Evolutionary conservation across 805 yeast genomes (phyloP).

Genomic region (Ogataea salicorniae): DNA sequence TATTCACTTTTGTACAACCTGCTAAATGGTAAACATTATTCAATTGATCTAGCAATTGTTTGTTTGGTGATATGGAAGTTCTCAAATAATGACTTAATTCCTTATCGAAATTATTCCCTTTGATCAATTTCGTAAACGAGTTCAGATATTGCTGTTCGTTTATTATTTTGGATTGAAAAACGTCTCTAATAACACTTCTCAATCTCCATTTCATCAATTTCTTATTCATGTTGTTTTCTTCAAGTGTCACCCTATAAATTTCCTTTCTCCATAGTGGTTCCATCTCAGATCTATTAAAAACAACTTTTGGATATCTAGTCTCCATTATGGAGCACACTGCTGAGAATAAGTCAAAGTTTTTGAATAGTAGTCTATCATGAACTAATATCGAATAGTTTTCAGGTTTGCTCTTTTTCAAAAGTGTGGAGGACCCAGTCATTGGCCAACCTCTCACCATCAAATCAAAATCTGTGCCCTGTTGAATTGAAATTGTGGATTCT

Average conservation of each 20-base stretch:
- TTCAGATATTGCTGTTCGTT: no score
- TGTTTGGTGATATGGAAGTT: conserved; percentile 1
- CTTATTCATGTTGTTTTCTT: not conserved
- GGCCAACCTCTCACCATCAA: no score
- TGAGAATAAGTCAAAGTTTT: conserved; percentile 14
- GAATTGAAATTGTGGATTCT: no score
- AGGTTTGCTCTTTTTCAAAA: not conserved
- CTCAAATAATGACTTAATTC: no score
- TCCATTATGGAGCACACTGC: conserved; percentile 11
- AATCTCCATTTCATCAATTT: no score
- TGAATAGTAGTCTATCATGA: conserved; percentile 23
- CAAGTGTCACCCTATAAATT: conserved; percentile 5
- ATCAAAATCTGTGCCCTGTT: no score
- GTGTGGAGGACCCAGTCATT: not conserved
- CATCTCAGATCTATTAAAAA: conserved; percentile 1
- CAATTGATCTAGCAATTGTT: conserved; percentile 8
- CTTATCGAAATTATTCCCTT: no score
- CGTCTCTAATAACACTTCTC: no score
- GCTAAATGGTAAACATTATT: conserved; percentile 10
- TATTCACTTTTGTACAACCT: conserved; percentile 3
- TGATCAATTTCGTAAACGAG: no score
- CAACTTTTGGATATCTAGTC: conserved; percentile 5
- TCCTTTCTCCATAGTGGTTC: conserved; percentile 17
- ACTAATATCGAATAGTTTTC: conserved; percentile 21
- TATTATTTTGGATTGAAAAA: no score